A percentile compares a stretch with the other conserved stretches of the same genome.
Conservation (phyloP, 1,139 yeast genomes). For the Blastobotrys serpentis region DNA sequence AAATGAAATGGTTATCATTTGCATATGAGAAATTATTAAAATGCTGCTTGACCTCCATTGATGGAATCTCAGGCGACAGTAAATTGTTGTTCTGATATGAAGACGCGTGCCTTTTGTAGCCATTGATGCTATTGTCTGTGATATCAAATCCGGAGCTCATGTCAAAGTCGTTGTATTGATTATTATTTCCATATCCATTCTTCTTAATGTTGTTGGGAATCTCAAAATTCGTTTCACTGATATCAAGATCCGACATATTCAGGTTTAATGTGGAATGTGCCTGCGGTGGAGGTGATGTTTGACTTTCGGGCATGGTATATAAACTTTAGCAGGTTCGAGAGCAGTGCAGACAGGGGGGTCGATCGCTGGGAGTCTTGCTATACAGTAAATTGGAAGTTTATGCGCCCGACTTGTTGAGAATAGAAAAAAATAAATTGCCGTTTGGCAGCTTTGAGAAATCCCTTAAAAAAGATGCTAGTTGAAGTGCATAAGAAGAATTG, state of each 20-base stretch:
- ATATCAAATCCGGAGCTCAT: conserved; percentile 3
- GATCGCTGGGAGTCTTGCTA: too few relatives aligned
- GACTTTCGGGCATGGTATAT: conserved; percentile 1
- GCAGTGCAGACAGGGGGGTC: too few relatives aligned
- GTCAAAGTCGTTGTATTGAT: neutral
- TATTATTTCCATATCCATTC: too few relatives aligned
- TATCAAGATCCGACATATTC: conserved; percentile 17
- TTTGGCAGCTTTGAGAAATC: too few relatives aligned
- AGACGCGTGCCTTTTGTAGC: conserved; percentile 8
- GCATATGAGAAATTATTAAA: conserved; percentile 27
- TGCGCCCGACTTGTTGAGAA: too few relatives aligned
- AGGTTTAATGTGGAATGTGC: conserved; percentile 16
- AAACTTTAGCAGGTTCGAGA: too few relatives aligned
- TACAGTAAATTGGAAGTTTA: too few relatives aligned
- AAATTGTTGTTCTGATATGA: conserved; percentile 15
- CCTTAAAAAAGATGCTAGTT: too few relatives aligned
- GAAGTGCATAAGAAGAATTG: too few relatives aligned
- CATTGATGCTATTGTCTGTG: neutral
- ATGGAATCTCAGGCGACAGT: conserved; percentile 26
- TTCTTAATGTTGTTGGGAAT: neutral
- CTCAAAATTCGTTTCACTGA: conserved; percentile 18
- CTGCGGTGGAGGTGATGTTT: conserved; percentile 11
- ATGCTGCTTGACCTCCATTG: conserved; percentile 26
- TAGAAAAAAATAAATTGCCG: too few relatives aligned
- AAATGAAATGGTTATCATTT: conserved; percentile 10